Evolutionary conservation across 192 early-diverging fungal species (phyloP), one percentile per base, ranked within the genome.

Genomic region (Geosiphon pyriformis): DNA sequence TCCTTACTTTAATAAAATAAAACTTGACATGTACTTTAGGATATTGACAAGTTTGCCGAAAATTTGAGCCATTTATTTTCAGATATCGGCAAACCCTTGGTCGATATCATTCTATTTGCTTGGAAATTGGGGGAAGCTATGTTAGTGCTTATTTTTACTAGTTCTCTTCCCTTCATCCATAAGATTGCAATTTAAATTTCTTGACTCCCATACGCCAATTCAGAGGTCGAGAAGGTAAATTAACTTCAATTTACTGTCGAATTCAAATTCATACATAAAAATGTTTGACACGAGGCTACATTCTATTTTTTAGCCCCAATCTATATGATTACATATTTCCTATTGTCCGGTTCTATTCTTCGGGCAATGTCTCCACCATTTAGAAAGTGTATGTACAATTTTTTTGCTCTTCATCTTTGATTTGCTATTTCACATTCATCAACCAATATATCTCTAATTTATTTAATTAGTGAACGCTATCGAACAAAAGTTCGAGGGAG

Each of bases 281-380:
- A 42, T 42, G 15, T 42, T n/a, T n/a, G n/a, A n/a, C n/a, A n/a
- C n/a, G n/a, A n/a, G n/a, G n/a, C n/a, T n/a, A n/a, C 25, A 20
- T 48, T 6, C 50, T 50, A 54, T 47, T 26, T 47, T 33, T 79
- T 80, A 60, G 82, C 80, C 10, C 78, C 83, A 2, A 71, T 82
- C n/a, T 82, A 71, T 54, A 85, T 85, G 79, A 82, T 85, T 46
- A 74, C 71, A 4, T 85, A 85, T 50, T 85, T 85, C 50, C 55
- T 85, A 46, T n/a, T 78, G 48, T 85, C 88, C 23, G 88, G 86
- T 42, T 66, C 79, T 12, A 67, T 89, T 27, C 74, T 94, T 42
- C 81, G 90, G 18, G 82, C 83, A 2, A 65, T 90, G 34, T 90
- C 90, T 23, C 92, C 92, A 49, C 84, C 90, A 23, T 94, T 93